Conservation (phyloP, 106 monocot genomes). For the Platanthera guangdongensis region DNA sequence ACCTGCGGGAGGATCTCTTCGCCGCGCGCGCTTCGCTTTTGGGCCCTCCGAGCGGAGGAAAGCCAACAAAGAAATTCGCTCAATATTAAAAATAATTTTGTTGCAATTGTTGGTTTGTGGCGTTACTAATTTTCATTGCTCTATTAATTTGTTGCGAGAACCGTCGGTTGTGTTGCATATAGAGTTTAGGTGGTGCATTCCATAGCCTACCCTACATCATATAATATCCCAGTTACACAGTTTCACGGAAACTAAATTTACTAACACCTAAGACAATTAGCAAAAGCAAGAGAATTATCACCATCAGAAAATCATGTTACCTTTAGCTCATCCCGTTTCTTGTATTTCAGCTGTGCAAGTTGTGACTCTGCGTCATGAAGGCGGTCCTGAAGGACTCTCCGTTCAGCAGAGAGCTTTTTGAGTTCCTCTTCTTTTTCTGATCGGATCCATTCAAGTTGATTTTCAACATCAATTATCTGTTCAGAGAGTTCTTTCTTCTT, state of each 20-base stretch:
- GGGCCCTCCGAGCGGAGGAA: no score
- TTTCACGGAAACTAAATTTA: not conserved
- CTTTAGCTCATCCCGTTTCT: slow-evolving; percentile 88
- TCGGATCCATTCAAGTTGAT: slow-evolving; percentile 83
- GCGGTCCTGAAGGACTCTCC: slow-evolving; percentile 71
- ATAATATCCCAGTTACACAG: not conserved
- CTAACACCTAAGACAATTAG: not conserved
- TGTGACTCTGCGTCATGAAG: slow-evolving; percentile 88
- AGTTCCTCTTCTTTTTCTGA: slow-evolving; percentile 91
- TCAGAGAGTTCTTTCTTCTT: slow-evolving; percentile 74
- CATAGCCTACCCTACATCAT: no score
- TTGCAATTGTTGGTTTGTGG: no score
- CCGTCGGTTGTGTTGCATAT: no score
- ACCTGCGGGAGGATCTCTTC: no score
- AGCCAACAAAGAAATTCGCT: no score
- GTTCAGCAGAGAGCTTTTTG: slow-evolving; percentile 60
- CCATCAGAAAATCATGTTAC: slow-evolving; percentile 13
- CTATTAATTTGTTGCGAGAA: no score
- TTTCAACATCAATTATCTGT: slow-evolving; percentile 63
- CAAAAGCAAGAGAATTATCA: not conserved
- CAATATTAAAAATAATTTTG: no score
- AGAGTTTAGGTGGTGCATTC: no score
- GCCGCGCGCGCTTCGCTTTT: no score
- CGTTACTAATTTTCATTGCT: no score
- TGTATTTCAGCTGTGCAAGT: slow-evolving; percentile 67